Evolutionary conservation across 805 yeast species (phyloP), one percentile per base, ranked within the genome.

Genomic region (Dipodascopsis uninucleata): DNA sequence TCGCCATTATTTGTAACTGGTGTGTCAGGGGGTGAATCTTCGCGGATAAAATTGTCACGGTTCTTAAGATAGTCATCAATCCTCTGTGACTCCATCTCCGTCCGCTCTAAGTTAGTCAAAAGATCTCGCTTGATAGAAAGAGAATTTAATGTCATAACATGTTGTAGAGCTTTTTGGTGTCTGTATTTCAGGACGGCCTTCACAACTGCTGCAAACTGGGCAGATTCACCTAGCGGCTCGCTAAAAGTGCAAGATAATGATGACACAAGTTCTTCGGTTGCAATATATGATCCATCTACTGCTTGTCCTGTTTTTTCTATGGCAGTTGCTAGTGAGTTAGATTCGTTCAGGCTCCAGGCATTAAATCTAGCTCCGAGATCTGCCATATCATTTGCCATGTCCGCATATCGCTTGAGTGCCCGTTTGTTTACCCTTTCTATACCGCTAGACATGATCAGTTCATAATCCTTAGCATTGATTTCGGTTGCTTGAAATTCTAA

Each of bases 231-330:
- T 36, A 81, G 63, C 2, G 86, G 86, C 59, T 81, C 87, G 5
- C 78, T 72, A 56, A 80, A 81, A 43, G 77, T 77, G 1, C 78
- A 72, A 40, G 76, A 77, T 39, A 82, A 63, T 28, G 75, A 74
- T 9, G 70, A 64, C 3, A 78, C 74, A 8, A 82, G 68, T 1
- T 73, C 61, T 56, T 78, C 69, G 51, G 79, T 67, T n/a, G 78
- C 60, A 50, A 77, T 61, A 58, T 71, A 72, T 36, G 69, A 45
- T 66, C 74, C 75, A 62, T 93, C 97, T 52, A 85, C 80, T 1
- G 88, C 82, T 58, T 85, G 88, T 1, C 97, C 97, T 23, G 87
- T 77, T 51, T 79, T 78, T 60, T 93, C 97, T 49, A 86, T 72
- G 2, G 79, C 70, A 3, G 78, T 59, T 1, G 93, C 71, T 33